Conservation (phyloP, 768 basidiomycete species). For the Naganishia vishniacii region DNA sequence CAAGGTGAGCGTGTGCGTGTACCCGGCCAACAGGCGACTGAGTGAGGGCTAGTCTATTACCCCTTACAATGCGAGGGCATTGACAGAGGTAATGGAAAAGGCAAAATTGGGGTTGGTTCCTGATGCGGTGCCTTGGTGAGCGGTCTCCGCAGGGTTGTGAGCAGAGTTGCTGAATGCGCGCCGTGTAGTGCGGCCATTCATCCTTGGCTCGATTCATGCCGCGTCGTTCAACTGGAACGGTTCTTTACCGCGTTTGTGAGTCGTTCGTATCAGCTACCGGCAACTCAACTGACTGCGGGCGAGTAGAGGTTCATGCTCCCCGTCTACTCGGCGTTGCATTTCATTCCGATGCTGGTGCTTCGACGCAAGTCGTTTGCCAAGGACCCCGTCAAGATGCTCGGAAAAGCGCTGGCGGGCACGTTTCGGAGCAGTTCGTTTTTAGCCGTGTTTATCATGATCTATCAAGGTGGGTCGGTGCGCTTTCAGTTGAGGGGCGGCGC, state of each 20-base stretch:
- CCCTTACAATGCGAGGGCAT: slow-evolving; percentile 31
- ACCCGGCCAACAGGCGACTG: not conserved
- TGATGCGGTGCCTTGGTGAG: slow-evolving; percentile 41
- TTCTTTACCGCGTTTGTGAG: slow-evolving; percentile 79
- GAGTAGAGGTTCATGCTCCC: slow-evolving; percentile 48
- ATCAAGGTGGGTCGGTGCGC: slow-evolving; percentile 57
- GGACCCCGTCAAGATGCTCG: slow-evolving; percentile 63
- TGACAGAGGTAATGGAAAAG: slow-evolving; percentile 35
- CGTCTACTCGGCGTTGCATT: slow-evolving; percentile 78
- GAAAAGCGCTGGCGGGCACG: slow-evolving; percentile 65
- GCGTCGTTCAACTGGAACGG: slow-evolving; percentile 60
- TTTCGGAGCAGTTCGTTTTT: slow-evolving; percentile 80
- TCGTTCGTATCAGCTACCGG: slow-evolving; percentile 55
- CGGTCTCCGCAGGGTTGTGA: slow-evolving; percentile 31
- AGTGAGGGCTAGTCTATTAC: slow-evolving; percentile 35
- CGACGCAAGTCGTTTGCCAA: slow-evolving; percentile 63
- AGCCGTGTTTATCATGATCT: slow-evolving; percentile 72
- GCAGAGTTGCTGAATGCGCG: not conserved
- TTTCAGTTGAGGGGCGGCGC: slow-evolving; percentile 26
- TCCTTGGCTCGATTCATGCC: slow-evolving; percentile 63
- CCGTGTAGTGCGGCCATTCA: slow-evolving; percentile 61
- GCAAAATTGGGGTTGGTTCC: slow-evolving; percentile 36
- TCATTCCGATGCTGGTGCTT: slow-evolving; percentile 79
- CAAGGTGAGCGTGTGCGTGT: slow-evolving; percentile 4
- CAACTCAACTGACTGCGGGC: too few relatives aligned